Evolutionary conservation across 768 basidiomycete species (phyloP), one percentile per base, ranked within the genome.

Genomic region (Lanmaoa pseudosensibilis): DNA sequence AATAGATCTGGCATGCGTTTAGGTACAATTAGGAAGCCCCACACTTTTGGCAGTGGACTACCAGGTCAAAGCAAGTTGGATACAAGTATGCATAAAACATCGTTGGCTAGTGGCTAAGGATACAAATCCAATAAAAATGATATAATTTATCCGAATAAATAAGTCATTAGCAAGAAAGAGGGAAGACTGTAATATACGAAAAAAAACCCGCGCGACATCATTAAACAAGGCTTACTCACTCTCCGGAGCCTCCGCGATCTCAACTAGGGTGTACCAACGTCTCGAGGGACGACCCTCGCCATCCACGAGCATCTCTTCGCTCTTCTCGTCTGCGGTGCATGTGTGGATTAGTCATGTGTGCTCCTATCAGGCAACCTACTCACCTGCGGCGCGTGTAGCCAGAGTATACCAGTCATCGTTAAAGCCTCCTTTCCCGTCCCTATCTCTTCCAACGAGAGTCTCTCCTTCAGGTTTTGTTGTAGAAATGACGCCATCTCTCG

Each of bases 221-320:
- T 25, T 37, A 34, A 33, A 16, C 18, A 7, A 51, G 27, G 33
- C 25, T 37, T 58, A 60, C 25, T 53, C 51, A 13, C 34, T 50
- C 27, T 52, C 46, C 19, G 50, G 15, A 5, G 9, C 6, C 12
- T 62, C 60, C 4, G 52, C 40, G 8, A 47, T 54, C 32, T 54
- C 54, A 5, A 50, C 8, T 1, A 58, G 32, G 32, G 55, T 50
- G 27, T 62, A 62, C 47, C 51, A 62, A 30, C 60, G 60, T 32
- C 7, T 46, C 4, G 34, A 15, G 39, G 21, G 38, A 18, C 13
- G 15, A 13, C 2, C 38, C 11, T 30, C 7, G 23, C 0, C 32
- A 33, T 25, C 39, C 11, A 9, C 25, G 34, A 21, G 27, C 4
- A 11, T 19, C 27, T 38, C 25, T 16, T 45, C 34, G 4, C n/a